Base-by-base conservation (phyloP, 164 flowering plant genomes). In the Magnolia sinica region DNA sequence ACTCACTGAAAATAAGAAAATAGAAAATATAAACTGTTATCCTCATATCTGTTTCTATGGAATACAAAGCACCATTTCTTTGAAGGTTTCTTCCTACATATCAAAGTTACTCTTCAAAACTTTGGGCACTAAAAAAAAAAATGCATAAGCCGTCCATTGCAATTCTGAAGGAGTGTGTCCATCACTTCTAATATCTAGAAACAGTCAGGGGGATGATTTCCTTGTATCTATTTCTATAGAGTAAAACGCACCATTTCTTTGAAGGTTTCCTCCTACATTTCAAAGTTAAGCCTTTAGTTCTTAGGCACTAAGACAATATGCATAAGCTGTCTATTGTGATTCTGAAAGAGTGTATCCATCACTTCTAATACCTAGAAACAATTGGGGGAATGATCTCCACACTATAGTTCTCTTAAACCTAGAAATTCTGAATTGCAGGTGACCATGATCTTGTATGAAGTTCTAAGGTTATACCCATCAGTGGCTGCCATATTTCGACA, bases 401-500 rank as follows among this genome's bases (percentile, higher is more conserved):
- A 68, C 27, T 23, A 24, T 31, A 14, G n/a, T 76, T 78, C 45
- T 77, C 71, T 68, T 29, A 7, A 18, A 31, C 8, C 45, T 31
- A 11, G 9, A 31, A 27, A 68, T 27, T 68, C 18, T 16, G 3
- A 20, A 27, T 76, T 68, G 69, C 59, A 80, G 84, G 79, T 59
- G 65, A 79, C 80, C 73, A 82, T 77, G 78, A 70, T 64, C 66
- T 51, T 71, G 69, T 75, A 61, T 69, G 85, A 73, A 77, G 84
- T 83, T 68, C 72, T 83, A 7, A 71, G 85, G 31, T 52, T 83
- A 19, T 83, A 79, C 51, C 80, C 82, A 11, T 76, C 82, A 4
- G 70, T 9, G 1, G 4, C 9, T 0, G 1, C 8, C 19, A 55
- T 81, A 4, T 0, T 27, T 50, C 79, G 86, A 19, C 2, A n/a